Base-by-base conservation (phyloP, 805 yeast species). In the Metschnikowia gelsemii region DNA sequence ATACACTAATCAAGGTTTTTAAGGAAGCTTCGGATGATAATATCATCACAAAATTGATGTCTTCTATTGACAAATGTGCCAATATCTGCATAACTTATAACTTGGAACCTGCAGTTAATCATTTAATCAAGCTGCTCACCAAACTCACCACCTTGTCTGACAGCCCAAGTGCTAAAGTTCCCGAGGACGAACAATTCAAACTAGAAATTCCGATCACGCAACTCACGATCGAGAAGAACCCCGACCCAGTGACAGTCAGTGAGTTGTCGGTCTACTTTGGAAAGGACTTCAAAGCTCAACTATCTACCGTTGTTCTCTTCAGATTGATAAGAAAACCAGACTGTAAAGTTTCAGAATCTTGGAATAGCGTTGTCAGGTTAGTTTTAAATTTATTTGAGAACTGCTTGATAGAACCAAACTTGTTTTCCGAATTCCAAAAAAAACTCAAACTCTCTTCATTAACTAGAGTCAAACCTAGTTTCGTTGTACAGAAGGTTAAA, bases 1-100 rank as follows among this genome's bases (percentile, higher is more conserved):
- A 82, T 8, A 82, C 96, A 0, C 64, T 90, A 30, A 74, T 90
- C 38, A 77, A 75, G 38, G 87, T 91, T 30, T 93, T 88, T 63
- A 82, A 85, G 21, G 87, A 86, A 38, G 96, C 98, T 0, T 70
- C 87, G 0, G 97, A 93, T 59, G 98, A 93, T 60, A 86, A 87
- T 35, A 80, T 93, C 8, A 82, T 89, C 35, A 82, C 93, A 0
- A 77, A 91, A 43, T 86, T 93, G 70, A 82, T 93, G 70, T 77
- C 96, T 0, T 86, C 91, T 2, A 74, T 91, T 52, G 97, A 90
- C 56, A 89, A 87, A 58, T 78, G 93, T 48, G 85, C 96, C 0
- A 76, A 72, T 22, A 78, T 93, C 43, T 88, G 97, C 9, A 67
- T 82, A 0, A 76, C 68, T 47, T 88, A 81, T 62, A 72, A 74